Base-by-base conservation (phyloP, 2,329 filamentous ascomycete species). In the Fusarium multiceps region DNA sequence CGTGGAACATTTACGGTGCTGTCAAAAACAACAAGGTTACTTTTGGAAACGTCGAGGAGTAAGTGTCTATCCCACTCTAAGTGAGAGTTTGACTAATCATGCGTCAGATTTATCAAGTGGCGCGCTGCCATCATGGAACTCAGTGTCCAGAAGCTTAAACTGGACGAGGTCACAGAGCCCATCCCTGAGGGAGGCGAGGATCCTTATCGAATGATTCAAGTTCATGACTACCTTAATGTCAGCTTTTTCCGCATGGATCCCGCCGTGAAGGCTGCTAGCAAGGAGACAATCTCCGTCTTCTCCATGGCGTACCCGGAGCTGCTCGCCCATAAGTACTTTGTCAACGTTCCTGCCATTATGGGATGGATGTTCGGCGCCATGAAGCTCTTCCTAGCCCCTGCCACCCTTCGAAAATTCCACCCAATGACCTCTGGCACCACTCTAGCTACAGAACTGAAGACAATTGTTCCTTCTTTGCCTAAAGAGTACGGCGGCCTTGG, bases 291-390 rank as follows among this genome's bases (percentile, higher is more conserved):
- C 78, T 87, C 92, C 66, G 86, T 92, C 54, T 93, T 98, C 78
- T 88, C 90, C 54, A 89, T 88, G 72, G 92, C 92, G 72, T 98
- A 98, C 82, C 94, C 95, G 0, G 95, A 98, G 83, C 89, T 97
- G 12, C 86, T 98, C 25, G 66, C 76, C 10, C 84, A 95, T 82
- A 98, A 98, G 85, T 98, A 94, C 86, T 98, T 98, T 78, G 92
- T 98, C 82, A 98, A 98, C 76, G 93, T 98, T 8, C 95, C 95
- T 0, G 81, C 90, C 59, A 85, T 98, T 75, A 98, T 98, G 94
- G 92, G 93, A 59, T 98, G 94, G 86, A 87, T 94, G 78, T 94
- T 92, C 78, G 83, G 85, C 21, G 86, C 90, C 56, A 90, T 94
- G 83, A 94, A 93, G 83, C 81, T 93, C 20, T 91, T 94, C 78